Evolutionary conservation across 805 yeast genomes (phyloP).

Genomic region (Candida tallmaniae): DNA sequence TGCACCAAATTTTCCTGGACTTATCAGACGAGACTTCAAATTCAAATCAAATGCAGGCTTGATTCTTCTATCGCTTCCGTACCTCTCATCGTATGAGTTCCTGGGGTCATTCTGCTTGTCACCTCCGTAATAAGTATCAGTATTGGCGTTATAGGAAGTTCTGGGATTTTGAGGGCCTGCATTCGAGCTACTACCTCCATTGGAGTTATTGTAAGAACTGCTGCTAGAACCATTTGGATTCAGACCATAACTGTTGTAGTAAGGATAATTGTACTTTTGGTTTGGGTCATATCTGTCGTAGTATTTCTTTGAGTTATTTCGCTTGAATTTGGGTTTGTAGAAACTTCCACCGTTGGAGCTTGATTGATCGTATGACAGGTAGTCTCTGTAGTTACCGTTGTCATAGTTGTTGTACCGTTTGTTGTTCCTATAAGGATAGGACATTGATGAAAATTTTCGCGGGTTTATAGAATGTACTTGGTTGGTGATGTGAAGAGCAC

Average conservation of each 20-base stretch:
- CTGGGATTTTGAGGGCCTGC: neutral
- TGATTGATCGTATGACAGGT: slow-evolving; percentile 2
- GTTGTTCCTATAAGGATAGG: slow-evolving; percentile 7
- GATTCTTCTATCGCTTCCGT: slow-evolving; percentile 6
- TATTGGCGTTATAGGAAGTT: neutral
- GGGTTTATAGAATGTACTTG: too few relatives aligned
- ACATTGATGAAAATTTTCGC: slow-evolving; percentile 6
- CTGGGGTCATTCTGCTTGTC: slow-evolving; percentile 5
- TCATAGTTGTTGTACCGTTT: slow-evolving; percentile 5
- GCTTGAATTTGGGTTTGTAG: slow-evolving; percentile 9
- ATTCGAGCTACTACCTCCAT: neutral
- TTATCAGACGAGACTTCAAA: slow-evolving; percentile 6
- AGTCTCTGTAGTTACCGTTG: slow-evolving; percentile 1
- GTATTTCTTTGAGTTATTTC: slow-evolving; percentile 5
- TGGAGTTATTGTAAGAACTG: neutral
- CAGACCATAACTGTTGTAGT: neutral
- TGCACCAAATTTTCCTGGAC: slow-evolving; percentile 5
- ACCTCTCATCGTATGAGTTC: slow-evolving; percentile 6
- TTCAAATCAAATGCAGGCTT: slow-evolving; percentile 13
- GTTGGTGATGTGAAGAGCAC: too few relatives aligned
- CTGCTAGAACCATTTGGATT: too few relatives aligned
- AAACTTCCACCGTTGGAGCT: neutral
- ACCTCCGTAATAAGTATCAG: neutral
- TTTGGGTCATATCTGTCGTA: slow-evolving; percentile 11
- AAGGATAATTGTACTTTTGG: neutral